Evolutionary conservation across 2,329 filamentous ascomycete genomes (phyloP).

Genomic region (Colletotrichum liaoningense): DNA sequence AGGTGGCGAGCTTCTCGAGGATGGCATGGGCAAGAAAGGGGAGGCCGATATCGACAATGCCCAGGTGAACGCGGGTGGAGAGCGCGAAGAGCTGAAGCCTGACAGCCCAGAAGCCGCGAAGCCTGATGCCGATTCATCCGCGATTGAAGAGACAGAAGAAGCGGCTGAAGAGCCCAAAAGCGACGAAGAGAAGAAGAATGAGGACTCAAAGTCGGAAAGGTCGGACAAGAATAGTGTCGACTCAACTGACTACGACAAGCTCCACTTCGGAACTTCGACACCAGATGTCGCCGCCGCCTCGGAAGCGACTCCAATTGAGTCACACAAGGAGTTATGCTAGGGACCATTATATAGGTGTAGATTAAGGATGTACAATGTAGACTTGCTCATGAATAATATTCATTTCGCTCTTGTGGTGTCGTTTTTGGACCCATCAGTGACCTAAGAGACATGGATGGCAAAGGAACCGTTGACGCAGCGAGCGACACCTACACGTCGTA

Average conservation of each 20-base stretch:
- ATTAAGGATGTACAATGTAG: neutral
- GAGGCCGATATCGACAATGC: conserved; percentile 67
- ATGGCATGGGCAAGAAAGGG: conserved; percentile 68
- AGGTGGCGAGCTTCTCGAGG: conserved; percentile 63
- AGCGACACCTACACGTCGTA: no score
- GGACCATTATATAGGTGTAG: neutral
- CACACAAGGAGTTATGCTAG: conserved; percentile 40
- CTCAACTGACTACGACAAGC: conserved; percentile 36
- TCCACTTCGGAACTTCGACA: conserved; percentile 34
- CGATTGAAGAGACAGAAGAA: neutral
- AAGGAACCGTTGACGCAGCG: no score
- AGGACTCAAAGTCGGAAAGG: conserved; percentile 34
- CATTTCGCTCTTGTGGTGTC: no score
- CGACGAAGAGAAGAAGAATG: conserved; percentile 6
- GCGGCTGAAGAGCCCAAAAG: neutral
- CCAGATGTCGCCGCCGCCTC: conserved; percentile 41
- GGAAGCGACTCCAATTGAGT: conserved; percentile 44
- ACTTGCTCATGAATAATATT: no score
- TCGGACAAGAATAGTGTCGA: conserved; percentile 12
- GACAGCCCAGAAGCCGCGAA: conserved; percentile 39
- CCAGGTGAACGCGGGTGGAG: conserved; percentile 65
- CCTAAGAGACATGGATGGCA: no score
- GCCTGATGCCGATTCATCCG: neutral
- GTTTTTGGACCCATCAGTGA: no score
- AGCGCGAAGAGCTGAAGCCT: conserved; percentile 44